Base-by-base conservation (phyloP, 768 basidiomycete species). In the Filobasidium floriforme region DNA sequence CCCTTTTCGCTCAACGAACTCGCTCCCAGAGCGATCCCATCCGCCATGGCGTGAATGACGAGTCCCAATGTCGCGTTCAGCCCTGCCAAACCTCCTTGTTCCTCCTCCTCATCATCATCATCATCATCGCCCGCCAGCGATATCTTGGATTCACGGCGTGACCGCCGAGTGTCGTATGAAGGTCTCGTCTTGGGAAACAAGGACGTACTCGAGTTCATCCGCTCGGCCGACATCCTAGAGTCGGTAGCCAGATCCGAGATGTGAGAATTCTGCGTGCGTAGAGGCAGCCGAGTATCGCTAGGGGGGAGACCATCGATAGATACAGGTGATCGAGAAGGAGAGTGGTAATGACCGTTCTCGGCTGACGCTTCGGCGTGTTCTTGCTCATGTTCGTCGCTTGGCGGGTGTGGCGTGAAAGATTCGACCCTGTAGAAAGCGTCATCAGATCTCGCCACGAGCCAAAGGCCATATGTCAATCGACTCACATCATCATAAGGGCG, bases 1-100 rank as follows among this genome's bases (percentile, higher is more conserved):
- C 81, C 19, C 81, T 78, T 65, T 11, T 68, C 72, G 19, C 73
- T 74, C 26, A 79, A 66, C 41, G 79, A 75, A 49, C 80, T 80
- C 28, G 92, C 88, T 26, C 94, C 96, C 44, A 98, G 81, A 1
- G 90, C 91, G 65, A 96, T 86, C 3, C 96, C 93, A 77, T 99
- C 96, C 0, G 92, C 89, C 59, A 92, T 82, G 0, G 87, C 89
- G 74, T 99, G 94, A 28, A 92, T 84, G 28, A 90, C 83, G 54
- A 98, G 81, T 1, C 93, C 96, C 10, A 97, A 78, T 0, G 92
- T 90, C 43, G 93, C 76, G 51, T 74, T 82, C 43, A 92, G 83
- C 60, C 87, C 84, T 10, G 87, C 86, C 80, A 41, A 44, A 7
- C 74, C 49, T 66, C 70, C 12, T 75, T 71, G 29, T 61, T 66